Percentiles rank a stretch among this genome's conserved stretches.
phyloP scores from a whole-genome alignment of 805 yeast species.

The Barnettozyma pratensis region DNA sequence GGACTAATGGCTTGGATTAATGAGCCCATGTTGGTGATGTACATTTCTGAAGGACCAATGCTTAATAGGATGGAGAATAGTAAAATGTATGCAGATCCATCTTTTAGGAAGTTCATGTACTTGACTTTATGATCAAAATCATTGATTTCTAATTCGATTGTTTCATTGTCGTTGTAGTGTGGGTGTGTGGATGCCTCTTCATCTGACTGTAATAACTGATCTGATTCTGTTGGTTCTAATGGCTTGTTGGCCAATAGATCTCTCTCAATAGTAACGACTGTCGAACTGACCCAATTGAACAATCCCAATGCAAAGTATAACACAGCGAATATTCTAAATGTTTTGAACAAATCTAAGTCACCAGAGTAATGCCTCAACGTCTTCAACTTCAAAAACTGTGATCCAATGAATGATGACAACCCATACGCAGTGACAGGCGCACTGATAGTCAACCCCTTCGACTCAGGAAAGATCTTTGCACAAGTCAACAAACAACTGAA shows the following conservation, averaged over 20 bases:
- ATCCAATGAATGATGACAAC: slow-evolving; percentile 66
- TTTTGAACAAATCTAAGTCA: slow-evolving; percentile 41
- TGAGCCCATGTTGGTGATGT: slow-evolving; percentile 77
- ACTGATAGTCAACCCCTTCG: slow-evolving; percentile 77
- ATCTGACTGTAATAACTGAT: background rate
- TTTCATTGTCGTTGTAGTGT: slow-evolving; percentile 19
- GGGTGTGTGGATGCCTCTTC: background rate
- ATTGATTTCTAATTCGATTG: slow-evolving; percentile 22
- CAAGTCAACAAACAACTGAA: slow-evolving; percentile 72
- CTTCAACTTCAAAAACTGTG: slow-evolving; percentile 48
- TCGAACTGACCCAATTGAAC: slow-evolving; percentile 58
- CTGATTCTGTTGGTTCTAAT: slow-evolving; percentile 23
- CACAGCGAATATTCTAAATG: slow-evolving; percentile 47
- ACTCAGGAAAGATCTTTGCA: slow-evolving; percentile 76
- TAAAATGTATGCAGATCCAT: slow-evolving; percentile 59
- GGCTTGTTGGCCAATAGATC: slow-evolving; percentile 18
- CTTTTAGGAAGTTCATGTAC: slow-evolving; percentile 27
- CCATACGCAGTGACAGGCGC: slow-evolving; percentile 90
- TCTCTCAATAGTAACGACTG: slow-evolving; percentile 51
- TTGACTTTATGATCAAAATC: slow-evolving; percentile 15
- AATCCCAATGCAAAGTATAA: slow-evolving; percentile 53
- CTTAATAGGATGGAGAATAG: slow-evolving; percentile 58
- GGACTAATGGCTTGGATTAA: slow-evolving; percentile 34
- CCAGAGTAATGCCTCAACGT: slow-evolving; percentile 21
- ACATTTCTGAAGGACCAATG: slow-evolving; percentile 83